Base-by-base conservation (phyloP, 164 flowering plant species). In the Tinospora cordifolia region DNA sequence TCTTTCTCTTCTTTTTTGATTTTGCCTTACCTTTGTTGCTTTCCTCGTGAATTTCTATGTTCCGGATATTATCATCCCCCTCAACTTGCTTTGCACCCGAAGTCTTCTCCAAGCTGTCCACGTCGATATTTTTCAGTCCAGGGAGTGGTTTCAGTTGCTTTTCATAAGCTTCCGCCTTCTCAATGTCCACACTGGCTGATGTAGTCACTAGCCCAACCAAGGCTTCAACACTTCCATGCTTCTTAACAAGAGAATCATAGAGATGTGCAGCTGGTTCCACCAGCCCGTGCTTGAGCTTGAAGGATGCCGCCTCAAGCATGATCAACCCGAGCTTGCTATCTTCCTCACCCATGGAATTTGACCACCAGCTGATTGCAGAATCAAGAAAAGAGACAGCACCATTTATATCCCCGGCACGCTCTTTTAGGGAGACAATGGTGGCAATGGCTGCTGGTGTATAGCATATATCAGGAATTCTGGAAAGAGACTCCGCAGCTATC, bases 381-480 rank as follows among this genome's bases (percentile, higher is more conserved):
- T 92, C 91, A 57, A 90, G 84, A 25, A 87, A 84, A n/a, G 87
- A 78, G 57, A 81, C 77, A 4, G 98, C 97, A 75, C 92, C 90
- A 65, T 84, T 84, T 46, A 87, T 74, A 74, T 92, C 97, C 36
- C 95, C 97, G 27, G 84, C 85, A 13, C 93, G 96, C 72, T 88
- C 97, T 79, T 83, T 89, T 6, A 90, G 83, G 27, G 95, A 77
- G 13, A 94, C 99, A 54, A 90, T 71, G 58, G 97, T 94, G 58
- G 99, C 95, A 70, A 90, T 91, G 17, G 95, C 89, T 19, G 90
- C 97, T 58, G 99, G 99, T 91, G 84, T 85, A 87, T 89, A 89
- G 71, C 92, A 96, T 63, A 94, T 92, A 47, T 89, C 96, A 21
- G 81, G 77, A 65, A 94, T 84, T 72, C 74, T 85, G 40, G 86